phyloP scores from a whole-genome alignment of 257 asterid species.

The Plantago major region DNA sequence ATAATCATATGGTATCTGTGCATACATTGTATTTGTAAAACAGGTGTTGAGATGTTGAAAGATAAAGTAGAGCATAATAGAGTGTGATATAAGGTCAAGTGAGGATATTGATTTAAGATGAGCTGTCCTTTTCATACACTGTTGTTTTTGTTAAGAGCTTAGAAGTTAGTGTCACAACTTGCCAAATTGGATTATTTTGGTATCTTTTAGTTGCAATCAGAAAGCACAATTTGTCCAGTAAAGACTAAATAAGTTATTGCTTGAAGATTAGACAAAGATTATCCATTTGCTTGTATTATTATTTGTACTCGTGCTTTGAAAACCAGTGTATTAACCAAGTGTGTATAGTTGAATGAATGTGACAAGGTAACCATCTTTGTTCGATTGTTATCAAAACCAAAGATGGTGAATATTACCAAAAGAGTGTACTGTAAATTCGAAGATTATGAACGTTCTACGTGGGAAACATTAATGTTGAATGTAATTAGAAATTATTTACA shows the following conservation, averaged over 20 bases:
- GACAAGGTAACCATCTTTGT: too few relatives aligned
- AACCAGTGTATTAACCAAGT: too few relatives aligned
- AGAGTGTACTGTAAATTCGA: too few relatives aligned
- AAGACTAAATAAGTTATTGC: too few relatives aligned
- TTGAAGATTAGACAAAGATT: too few relatives aligned
- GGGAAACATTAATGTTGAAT: too few relatives aligned
- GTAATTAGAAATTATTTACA: too few relatives aligned
- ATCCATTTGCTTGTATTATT: not conserved
- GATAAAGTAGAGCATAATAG: not conserved
- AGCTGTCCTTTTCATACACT: not conserved
- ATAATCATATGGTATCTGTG: not conserved
- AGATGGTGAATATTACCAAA: too few relatives aligned
- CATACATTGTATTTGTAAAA: not conserved
- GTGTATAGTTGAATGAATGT: too few relatives aligned
- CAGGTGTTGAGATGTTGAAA: slow-evolving; percentile 1
- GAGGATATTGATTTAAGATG: not conserved
- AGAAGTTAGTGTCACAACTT: not conserved
- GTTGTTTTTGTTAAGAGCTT: not conserved
- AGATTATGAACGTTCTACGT: too few relatives aligned
- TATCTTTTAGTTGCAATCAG: not conserved
- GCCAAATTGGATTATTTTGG: not conserved
- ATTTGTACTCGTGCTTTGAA: not conserved
- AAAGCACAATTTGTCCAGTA: not conserved
- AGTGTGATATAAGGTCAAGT: not conserved
- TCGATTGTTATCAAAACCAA: not conserved